Evolutionary conservation across 306 rosid genomes (phyloP), one percentile per base, ranked within the genome.

Genomic region (Geum urbanum): DNA sequence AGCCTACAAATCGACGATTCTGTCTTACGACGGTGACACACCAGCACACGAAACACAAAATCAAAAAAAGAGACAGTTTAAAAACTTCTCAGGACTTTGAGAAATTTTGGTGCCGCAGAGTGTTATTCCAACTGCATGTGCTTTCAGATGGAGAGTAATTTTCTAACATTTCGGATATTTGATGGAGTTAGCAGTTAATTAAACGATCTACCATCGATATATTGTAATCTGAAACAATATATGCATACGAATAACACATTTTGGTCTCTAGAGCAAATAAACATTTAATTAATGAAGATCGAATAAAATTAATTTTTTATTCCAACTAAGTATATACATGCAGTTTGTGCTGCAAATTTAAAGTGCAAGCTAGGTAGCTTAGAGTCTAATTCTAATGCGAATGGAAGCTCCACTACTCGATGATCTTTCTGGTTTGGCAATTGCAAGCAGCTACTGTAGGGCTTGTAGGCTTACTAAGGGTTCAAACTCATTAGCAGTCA

Each of bases 401-500:
- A 77, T 51, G 16, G 77, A 69, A 59, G 14, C 72, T 80, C 70
- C 14, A 7, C 15, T 46, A 56, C 24, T 66, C 64, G 24, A 6
- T 1, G 13, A 68, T 48, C n/a, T 75, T 76, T 77, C 56, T 57
- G 65, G 81, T 77, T 79, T 71, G 69, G 57, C 77, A 73, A 70
- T 71, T 73, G 66, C 76, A 77, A 66, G 78, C 87, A 81, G 45
- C 76, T 32, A 77, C 53, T 71, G 76, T 70, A 76, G 46, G 55
- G 77, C 27, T 74, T 84, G 85, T 84, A 80, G 89, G 87, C 87
- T 84, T 82, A 74, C 72, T 43, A 76, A 76, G 80, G 84, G 70
- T 72, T 85, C 80, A 70, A 77, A 82, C 78, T 85, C 74, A 72
- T 83, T 70, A 15, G 71, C 67, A 71, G 70, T 80, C 76, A 61